Percentiles rank a stretch among this genome's conserved stretches.
Conservation (phyloP, 108 stramenopile species). For the Cylindrotheca closterium region DNA sequence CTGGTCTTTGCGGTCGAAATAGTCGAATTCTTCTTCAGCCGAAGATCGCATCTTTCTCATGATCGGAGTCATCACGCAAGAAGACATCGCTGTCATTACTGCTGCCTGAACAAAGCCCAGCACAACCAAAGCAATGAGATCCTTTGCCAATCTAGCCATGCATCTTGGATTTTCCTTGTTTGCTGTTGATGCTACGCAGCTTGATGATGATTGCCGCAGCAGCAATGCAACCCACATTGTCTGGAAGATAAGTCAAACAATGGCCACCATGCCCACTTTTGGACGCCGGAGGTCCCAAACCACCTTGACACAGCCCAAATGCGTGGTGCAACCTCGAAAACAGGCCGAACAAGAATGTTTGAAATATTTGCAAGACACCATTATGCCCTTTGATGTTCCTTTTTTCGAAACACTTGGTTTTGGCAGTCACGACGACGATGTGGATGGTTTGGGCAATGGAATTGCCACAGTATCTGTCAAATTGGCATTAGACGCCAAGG, state of each 20-base stretch:
- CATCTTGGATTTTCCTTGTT: background rate
- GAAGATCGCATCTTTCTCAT: no score
- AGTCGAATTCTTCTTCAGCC: no score
- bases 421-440: conserved; percentile 14
- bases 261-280: background rate
- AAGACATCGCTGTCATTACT: no score
- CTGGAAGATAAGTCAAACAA: background rate
- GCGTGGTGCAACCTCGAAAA: conserved; percentile 23
- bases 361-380: conserved; percentile 49
- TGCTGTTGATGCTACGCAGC: background rate
- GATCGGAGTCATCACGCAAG: no score
- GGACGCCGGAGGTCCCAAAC: background rate
- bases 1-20: no score
- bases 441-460: conserved; percentile 72
- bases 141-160: background rate
- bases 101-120: no score
- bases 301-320: background rate
- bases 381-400: conserved; percentile 70
- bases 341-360: conserved; percentile 34
- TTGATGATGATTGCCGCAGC: background rate
- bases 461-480: conserved; percentile 60
- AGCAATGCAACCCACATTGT: conserved; percentile 3
- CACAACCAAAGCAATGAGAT: background rate
- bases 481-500: conserved; percentile 64
- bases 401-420: conserved; percentile 66